Evolutionary conservation across 2,329 filamentous ascomycete species (phyloP).

Genomic region (Cladosporium sp.): DNA sequence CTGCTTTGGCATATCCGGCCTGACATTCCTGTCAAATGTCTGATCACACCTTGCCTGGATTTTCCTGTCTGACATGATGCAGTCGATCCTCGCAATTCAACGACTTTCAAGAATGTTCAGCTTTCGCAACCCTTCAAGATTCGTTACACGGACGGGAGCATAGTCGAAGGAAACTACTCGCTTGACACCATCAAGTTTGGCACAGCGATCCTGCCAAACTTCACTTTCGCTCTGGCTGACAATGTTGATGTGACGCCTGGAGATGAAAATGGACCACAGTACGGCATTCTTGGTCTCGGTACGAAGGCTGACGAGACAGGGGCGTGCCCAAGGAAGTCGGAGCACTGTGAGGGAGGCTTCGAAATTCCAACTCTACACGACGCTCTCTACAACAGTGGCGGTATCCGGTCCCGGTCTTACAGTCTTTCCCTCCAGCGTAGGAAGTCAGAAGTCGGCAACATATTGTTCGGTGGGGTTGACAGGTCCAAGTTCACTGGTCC

Average conservation of each 20-base stretch:
- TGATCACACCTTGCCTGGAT: no score
- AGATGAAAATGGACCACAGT: neutral
- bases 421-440: constrained; percentile 7
- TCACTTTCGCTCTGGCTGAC: neutral
- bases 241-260: neutral
- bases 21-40: no score
- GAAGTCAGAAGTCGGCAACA: neutral
- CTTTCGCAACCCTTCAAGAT: neutral
- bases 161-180: neutral
- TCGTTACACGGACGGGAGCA: neutral
- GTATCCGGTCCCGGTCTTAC: constrained; percentile 10
- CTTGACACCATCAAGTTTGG: neutral
- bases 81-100: neutral
- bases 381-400: constrained; percentile 1
- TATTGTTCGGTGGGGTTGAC: constrained; percentile 15
- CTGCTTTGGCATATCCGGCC: no score
- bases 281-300: constrained; percentile 7
- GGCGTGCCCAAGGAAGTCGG: neutral
- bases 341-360: neutral
- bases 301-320: neutral
- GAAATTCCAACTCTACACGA: neutral
- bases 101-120: neutral
- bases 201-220: neutral
- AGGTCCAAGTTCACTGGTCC: constrained; percentile 2
- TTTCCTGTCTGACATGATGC: no score